Conservation (phyloP, 176 grass and related monocot species). For the Elaeis guineensis region DNA sequence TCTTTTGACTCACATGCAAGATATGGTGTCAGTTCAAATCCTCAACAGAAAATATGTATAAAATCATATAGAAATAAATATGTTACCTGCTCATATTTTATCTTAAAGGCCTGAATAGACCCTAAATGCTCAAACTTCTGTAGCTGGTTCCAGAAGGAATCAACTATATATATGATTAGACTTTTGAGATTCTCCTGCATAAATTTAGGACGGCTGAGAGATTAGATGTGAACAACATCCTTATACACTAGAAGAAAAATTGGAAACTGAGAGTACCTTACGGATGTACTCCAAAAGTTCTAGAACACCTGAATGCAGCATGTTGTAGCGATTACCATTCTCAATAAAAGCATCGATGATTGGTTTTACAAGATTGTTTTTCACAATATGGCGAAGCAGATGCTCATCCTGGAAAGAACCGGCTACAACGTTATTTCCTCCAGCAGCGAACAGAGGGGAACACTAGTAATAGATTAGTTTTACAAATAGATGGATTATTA, state of each 20-base stretch:
- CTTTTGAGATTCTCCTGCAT: constrained; percentile 64
- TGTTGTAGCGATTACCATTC: constrained; percentile 74
- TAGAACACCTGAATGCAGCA: constrained; percentile 69
- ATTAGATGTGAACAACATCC: no score
- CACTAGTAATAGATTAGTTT: not conserved
- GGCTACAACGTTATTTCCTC: not conserved
- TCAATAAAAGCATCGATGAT: constrained; percentile 64
- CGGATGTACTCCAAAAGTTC: constrained; percentile 77
- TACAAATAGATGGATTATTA: no score
- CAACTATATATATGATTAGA: constrained; percentile 51
- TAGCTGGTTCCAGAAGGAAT: constrained; percentile 56
- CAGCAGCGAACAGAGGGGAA: not conserved
- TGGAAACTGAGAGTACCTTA: constrained; percentile 34
- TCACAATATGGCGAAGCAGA: constrained; percentile 57
- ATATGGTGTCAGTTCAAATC: no score
- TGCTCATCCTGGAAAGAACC: constrained; percentile 61
- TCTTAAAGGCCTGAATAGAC: constrained; percentile 55
- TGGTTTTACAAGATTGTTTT: constrained; percentile 67
- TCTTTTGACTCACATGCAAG: not conserved
- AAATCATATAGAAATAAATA: constrained; percentile 2
- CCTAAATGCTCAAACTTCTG: constrained; percentile 44
- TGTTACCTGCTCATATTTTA: constrained; percentile 65
- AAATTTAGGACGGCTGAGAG: not conserved
- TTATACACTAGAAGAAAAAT: no score
- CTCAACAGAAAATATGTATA: no score